Conservation (phyloP, 139 green algal genomes). For the Tetraselmis chui region DNA sequence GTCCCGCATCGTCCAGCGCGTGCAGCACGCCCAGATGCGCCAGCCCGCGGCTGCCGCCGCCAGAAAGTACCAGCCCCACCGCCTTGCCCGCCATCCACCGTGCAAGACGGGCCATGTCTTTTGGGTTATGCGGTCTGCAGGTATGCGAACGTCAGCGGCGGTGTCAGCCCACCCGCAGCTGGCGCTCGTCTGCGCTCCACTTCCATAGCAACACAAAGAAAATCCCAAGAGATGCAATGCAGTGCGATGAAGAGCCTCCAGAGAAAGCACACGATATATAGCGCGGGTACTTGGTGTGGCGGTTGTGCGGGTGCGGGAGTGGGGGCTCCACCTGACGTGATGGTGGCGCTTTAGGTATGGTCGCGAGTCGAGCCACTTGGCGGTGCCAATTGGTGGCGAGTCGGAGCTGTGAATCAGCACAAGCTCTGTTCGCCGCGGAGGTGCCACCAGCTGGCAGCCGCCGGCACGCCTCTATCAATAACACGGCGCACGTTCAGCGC, state of each 20-base stretch:
- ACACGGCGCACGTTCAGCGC: no score
- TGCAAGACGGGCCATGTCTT: slow-evolving; percentile 47
- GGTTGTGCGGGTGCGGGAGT: no score
- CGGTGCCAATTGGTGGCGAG: slow-evolving; percentile 31
- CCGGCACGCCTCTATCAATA: no score
- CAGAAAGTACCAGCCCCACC: slow-evolving; percentile 62
- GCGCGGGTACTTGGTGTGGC: no score
- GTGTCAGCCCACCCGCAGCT: no score
- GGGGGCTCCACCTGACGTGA: slow-evolving; percentile 30
- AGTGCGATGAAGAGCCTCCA: no score
- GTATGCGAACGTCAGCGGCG: no score
- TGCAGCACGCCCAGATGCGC: slow-evolving; percentile 65
- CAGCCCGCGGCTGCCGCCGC: slow-evolving; percentile 51
- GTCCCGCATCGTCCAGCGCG: slow-evolving; percentile 59
- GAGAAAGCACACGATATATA: no score
- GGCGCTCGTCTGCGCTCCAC: no score
- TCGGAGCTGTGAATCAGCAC: slow-evolving; percentile 44
- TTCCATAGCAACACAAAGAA: background rate
- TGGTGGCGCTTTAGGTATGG: slow-evolving; percentile 57
- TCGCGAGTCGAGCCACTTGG: slow-evolving; percentile 39
- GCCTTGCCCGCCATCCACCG: slow-evolving; percentile 56
- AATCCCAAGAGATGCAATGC: background rate
- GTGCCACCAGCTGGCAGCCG: background rate
- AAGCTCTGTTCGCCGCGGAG: slow-evolving; percentile 44
- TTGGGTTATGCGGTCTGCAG: background rate